Percentiles rank a stretch among this genome's conserved stretches.
Evolutionary conservation across 2,329 filamentous ascomycete species (phyloP).

Genomic region (Byssochlamys sp.): DNA sequence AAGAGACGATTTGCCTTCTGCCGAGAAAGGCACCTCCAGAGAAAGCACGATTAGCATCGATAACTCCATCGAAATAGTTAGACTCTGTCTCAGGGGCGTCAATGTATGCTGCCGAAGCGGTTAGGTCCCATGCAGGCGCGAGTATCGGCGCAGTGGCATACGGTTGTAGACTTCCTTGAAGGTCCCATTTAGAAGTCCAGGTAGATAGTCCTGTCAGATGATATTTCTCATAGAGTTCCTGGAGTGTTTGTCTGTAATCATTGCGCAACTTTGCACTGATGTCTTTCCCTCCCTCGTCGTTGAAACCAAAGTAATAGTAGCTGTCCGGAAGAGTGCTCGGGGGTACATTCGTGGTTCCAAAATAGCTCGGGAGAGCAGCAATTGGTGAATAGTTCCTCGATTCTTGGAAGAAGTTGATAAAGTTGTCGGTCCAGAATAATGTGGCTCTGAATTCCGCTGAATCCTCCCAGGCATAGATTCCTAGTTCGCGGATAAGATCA

Average conservation of each 20-base stretch:
- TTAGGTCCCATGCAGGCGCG: neutral
- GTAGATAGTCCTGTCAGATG: neutral
- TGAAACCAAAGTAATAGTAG: neutral
- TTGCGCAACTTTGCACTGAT: neutral
- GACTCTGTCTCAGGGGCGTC: slow-evolving; percentile 1
- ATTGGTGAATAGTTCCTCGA: neutral
- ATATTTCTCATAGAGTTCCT: neutral
- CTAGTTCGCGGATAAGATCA: neutral
- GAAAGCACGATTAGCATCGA: neutral
- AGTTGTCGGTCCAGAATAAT: neutral
- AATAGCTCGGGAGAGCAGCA: neutral
- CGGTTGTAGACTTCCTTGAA: neutral
- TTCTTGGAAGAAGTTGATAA: neutral
- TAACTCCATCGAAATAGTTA: neutral
- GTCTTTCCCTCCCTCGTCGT: neutral
- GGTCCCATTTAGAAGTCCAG: neutral
- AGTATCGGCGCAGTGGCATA: neutral
- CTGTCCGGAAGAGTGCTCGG: neutral
- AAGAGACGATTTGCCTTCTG: neutral
- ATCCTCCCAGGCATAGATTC: neutral
- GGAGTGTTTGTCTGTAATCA: neutral
- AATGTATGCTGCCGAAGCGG: neutral
- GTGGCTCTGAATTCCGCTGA: neutral
- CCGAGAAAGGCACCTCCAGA: neutral
- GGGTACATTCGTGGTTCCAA: neutral